Evolutionary conservation across 1,284 basidiomycete species (phyloP).

Genomic region (Malassezia equina): DNA sequence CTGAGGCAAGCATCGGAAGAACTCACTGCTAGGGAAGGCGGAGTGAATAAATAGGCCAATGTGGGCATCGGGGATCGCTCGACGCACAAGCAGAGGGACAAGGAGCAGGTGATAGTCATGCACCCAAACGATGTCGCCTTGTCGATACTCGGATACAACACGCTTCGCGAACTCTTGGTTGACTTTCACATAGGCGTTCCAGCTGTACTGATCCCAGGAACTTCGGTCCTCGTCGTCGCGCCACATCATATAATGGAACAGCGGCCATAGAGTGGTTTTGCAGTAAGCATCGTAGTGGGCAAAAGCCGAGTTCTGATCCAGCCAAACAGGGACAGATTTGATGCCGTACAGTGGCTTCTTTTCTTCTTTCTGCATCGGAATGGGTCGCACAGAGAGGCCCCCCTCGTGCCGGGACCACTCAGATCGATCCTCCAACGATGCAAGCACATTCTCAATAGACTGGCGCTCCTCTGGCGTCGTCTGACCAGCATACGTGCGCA

Average conservation of each 20-base stretch:
- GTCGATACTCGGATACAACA: conserved; percentile 65
- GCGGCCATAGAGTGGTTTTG: conserved; percentile 93
- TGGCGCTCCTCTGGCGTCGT: conserved; percentile 29
- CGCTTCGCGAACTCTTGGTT: conserved; percentile 75
- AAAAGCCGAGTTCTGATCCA: conserved; percentile 78
- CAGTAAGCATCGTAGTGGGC: conserved; percentile 89
- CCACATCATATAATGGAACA: conserved; percentile 98
- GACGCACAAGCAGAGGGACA: conserved; percentile 72
- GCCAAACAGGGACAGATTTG: conserved; percentile 78
- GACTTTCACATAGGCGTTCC: conserved; percentile 71
- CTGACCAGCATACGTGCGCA: conserved; percentile 33
- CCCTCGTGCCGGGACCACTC: conserved; percentile 33
- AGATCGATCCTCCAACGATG: conserved; percentile 33
- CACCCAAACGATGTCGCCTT: conserved; percentile 66
- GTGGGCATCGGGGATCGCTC: conserved; percentile 61
- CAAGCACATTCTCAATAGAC: conserved; percentile 40
- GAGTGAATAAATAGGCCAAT: conserved; percentile 93
- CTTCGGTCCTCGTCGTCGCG: conserved; percentile 62
- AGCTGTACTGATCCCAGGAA: conserved; percentile 63
- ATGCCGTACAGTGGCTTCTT: conserved; percentile 34
- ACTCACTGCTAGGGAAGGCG: conserved; percentile 90
- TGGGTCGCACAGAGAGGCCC: conserved; percentile 24
- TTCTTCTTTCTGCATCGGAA: conserved; percentile 19
- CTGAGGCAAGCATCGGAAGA: conserved; percentile 78
- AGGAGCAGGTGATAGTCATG: conserved; percentile 73